phyloP scores from a whole-genome alignment of 768 basidiomycete genomes.

The Mycena vulgaris region DNA sequence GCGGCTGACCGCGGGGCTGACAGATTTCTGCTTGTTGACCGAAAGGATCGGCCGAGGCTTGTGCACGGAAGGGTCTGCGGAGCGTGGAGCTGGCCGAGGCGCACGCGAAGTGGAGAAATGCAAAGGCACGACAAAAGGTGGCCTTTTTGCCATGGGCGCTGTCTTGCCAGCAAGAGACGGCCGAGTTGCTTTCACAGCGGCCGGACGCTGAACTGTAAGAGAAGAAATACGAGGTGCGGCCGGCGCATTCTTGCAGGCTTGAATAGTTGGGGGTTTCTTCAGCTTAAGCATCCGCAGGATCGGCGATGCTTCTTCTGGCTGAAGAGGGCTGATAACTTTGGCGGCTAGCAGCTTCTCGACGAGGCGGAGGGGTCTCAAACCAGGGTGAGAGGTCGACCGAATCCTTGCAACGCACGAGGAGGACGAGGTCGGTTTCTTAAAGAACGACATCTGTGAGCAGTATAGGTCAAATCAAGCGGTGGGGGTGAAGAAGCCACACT shows the following conservation, averaged over 20 bases:
- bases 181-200: no score
- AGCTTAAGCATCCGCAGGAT: neutral
- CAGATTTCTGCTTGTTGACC: neutral
- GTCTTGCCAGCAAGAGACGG: neutral
- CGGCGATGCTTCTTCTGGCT: neutral
- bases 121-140: slow-evolving; percentile 8
- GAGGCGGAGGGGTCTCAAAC: slow-evolving; percentile 1
- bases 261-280: neutral
- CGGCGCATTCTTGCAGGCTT: neutral
- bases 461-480: no score
- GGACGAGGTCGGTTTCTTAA: neutral
- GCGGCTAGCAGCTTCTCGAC: slow-evolving; percentile 1
- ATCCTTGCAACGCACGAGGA: neutral
- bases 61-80: neutral
- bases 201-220: neutral
- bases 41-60: no score
- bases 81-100: neutral
- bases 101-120: neutral
- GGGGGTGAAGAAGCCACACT: no score
- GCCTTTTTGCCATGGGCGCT: neutral
- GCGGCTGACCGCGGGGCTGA: neutral
- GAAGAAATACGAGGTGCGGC: neutral
- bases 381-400: neutral
- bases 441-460: neutral
- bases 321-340: neutral